phyloP scores from a whole-genome alignment of 1,284 basidiomycete species.

The Ustilago xerochloae region DNA sequence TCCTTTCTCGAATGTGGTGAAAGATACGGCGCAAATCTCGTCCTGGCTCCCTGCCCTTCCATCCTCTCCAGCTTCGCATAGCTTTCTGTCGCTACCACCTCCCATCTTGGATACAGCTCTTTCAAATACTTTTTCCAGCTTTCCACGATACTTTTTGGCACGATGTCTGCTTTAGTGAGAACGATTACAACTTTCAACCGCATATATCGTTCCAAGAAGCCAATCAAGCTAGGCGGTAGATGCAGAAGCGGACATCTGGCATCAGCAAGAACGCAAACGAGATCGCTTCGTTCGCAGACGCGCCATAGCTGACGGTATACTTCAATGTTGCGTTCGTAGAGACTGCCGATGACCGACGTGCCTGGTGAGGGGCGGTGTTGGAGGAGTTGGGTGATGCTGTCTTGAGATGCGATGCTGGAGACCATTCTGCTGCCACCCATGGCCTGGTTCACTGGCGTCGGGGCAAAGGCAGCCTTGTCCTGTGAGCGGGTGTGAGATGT shows the following conservation, averaged over 20 bases:
- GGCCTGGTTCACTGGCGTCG: background rate
- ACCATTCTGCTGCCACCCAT: slow-evolving; percentile 47
- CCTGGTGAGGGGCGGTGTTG: slow-evolving; percentile 45
- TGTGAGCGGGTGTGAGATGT: slow-evolving; percentile 35
- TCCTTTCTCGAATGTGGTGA: slow-evolving; percentile 35
- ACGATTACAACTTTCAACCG: slow-evolving; percentile 70
- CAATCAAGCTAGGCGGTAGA: slow-evolving; percentile 72
- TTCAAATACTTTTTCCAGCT: slow-evolving; percentile 43
- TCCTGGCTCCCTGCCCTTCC: slow-evolving; percentile 53
- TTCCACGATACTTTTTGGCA: slow-evolving; percentile 40
- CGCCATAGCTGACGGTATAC: slow-evolving; percentile 60
- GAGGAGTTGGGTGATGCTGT: slow-evolving; percentile 28
- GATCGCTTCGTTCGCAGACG: slow-evolving; percentile 74
- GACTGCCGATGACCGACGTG: slow-evolving; percentile 75
- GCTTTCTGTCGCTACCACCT: slow-evolving; percentile 53
- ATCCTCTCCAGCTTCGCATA: slow-evolving; percentile 42
- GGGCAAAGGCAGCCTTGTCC: slow-evolving; percentile 36
- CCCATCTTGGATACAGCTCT: slow-evolving; percentile 42
- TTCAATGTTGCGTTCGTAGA: slow-evolving; percentile 67
- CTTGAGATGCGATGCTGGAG: slow-evolving; percentile 26
- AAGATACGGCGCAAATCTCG: slow-evolving; percentile 43
- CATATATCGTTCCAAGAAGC: slow-evolving; percentile 70
- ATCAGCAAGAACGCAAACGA: slow-evolving; percentile 85
- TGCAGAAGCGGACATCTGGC: slow-evolving; percentile 81
- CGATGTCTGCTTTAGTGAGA: slow-evolving; percentile 57